A percentile compares a stretch with the other conserved stretches of the same genome.
These are phyloP conservation scores for Cladosporium phlei DNA, from an alignment of 2,329 filamentous ascomycete species.

Conservation along the genomic window DNA sequence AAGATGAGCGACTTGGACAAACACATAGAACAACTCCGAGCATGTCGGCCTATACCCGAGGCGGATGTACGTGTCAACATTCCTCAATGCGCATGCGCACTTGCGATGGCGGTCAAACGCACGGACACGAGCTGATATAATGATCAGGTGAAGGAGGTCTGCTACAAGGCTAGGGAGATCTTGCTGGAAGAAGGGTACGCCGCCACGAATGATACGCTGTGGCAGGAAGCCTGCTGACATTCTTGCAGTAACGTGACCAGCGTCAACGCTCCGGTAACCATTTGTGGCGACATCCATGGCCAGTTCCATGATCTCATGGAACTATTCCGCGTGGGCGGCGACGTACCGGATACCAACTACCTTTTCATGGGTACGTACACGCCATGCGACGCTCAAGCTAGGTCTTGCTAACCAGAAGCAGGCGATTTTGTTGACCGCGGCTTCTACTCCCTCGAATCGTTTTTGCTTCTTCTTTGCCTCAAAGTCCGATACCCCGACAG, in stretches of 20 bases:
- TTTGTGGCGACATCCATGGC: conserved; percentile 95
- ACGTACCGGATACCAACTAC: conserved; percentile 93
- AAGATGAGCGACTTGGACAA: conserved; percentile 89
- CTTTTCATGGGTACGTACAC: conserved; percentile 76
- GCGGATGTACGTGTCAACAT: too few relatives aligned
- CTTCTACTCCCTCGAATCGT: conserved; percentile 96
- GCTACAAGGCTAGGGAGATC: conserved; percentile 93
- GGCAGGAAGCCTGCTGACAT: too few relatives aligned
- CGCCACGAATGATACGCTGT: too few relatives aligned
- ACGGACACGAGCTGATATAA: too few relatives aligned
- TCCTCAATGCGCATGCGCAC: too few relatives aligned
- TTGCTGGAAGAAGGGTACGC: conserved; percentile 97
- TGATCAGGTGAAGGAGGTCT: conserved; percentile 95
- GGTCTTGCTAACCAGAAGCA: conserved; percentile 34
- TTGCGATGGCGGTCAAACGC: too few relatives aligned
- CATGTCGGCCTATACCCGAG: conserved; percentile 94
- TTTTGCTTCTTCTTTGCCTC: conserved; percentile 88
- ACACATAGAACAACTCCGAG: conserved; percentile 90
- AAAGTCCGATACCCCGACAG: conserved; percentile 97
- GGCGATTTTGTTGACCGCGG: conserved; percentile 96
- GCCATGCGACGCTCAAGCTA: conserved; percentile 13
- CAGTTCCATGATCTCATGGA: conserved; percentile 98
- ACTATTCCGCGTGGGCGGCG: conserved; percentile 85
- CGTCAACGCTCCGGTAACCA: too few relatives aligned
- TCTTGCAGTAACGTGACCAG: too few relatives aligned